phyloP scores from a whole-genome alignment of 75 land plant species.

The Adiantum capillusveneris region DNA sequence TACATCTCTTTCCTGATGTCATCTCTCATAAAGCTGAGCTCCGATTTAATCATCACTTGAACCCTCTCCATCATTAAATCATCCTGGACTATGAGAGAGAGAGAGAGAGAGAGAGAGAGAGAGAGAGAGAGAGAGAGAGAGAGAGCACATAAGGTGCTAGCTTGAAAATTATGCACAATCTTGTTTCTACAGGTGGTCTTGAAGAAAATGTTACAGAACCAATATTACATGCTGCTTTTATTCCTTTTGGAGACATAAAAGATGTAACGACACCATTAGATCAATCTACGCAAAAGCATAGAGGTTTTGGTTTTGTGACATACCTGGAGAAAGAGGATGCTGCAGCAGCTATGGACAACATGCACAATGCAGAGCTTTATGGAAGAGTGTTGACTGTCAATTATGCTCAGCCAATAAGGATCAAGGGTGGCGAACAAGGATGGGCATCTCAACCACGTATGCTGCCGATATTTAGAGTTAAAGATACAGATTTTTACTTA shows the following conservation, averaged over 20 bases:
- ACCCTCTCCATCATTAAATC: too few relatives aligned
- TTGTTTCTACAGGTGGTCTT: slow-evolving; percentile 55
- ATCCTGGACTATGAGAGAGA: too few relatives aligned
- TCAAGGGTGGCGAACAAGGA: slow-evolving; percentile 99
- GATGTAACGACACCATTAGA: slow-evolving; percentile 94
- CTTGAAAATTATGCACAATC: too few relatives aligned
- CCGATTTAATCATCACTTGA: too few relatives aligned
- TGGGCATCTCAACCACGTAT: slow-evolving; percentile 98
- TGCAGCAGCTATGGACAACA: slow-evolving; percentile 95
- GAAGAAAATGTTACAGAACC: slow-evolving; percentile 94
- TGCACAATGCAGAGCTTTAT: slow-evolving; percentile 94
- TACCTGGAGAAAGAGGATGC: slow-evolving; percentile 96
- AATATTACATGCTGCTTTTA: slow-evolving; percentile 83
- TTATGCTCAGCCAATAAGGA: slow-evolving; percentile 82
- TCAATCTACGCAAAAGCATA: slow-evolving; percentile 95
- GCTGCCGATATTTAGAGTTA: slow-evolving; percentile 5
- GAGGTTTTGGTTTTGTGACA: slow-evolving; percentile 94
- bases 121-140: too few relatives aligned
- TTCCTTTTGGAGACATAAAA: slow-evolving; percentile 95
- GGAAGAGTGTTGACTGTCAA: slow-evolving; percentile 97
- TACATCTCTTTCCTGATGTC: too few relatives aligned
- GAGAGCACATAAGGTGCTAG: too few relatives aligned
- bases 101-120: too few relatives aligned
- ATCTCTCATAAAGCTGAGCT: too few relatives aligned
- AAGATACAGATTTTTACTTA: neutral